phyloP scores from a whole-genome alignment of 2,329 filamentous ascomycete genomes.

The Hymenotorrendiella dingleyae region DNA sequence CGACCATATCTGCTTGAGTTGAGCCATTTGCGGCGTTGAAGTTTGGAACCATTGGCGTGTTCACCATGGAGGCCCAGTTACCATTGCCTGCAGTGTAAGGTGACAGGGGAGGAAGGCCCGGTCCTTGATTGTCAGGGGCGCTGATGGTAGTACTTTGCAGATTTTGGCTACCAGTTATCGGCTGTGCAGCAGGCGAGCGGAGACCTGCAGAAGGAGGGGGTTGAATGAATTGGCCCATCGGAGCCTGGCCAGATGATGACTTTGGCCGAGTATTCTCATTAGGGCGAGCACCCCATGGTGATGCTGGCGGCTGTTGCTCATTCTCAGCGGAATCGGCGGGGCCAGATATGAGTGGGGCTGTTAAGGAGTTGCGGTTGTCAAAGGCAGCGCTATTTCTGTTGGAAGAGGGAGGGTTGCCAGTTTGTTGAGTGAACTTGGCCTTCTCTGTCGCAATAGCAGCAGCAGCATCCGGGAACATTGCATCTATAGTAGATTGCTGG shows the following conservation, averaged over 20 bases:
- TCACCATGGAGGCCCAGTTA: constrained; percentile 98
- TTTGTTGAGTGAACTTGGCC: constrained; percentile 93
- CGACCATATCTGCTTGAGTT: constrained; percentile 89
- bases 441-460: constrained; percentile 98
- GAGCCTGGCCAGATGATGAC: constrained; percentile 68
- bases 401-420: constrained; percentile 80
- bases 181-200: constrained; percentile 73
- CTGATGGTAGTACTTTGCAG: constrained; percentile 81
- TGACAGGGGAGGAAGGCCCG: constrained; percentile 79
- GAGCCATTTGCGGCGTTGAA: constrained; percentile 57
- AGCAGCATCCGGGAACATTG: constrained; percentile 98
- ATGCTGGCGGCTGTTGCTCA: constrained; percentile 60
- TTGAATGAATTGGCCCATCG: constrained; percentile 94
- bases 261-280: constrained; percentile 61
- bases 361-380: constrained; percentile 67
- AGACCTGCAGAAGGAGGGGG: constrained; percentile 68
- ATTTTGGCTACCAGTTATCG: constrained; percentile 59
- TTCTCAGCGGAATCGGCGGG: constrained; percentile 58
- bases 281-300: constrained; percentile 66
- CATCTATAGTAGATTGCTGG: constrained; percentile 88
- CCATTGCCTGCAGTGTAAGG: constrained; percentile 75
- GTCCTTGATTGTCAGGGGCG: constrained; percentile 58
- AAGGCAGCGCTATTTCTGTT: constrained; percentile 86
- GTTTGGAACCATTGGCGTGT: constrained; percentile 88
- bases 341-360: constrained; percentile 67